Conservation (phyloP, 2,329 filamentous ascomycete species). For the Cladosporium sp. region DNA sequence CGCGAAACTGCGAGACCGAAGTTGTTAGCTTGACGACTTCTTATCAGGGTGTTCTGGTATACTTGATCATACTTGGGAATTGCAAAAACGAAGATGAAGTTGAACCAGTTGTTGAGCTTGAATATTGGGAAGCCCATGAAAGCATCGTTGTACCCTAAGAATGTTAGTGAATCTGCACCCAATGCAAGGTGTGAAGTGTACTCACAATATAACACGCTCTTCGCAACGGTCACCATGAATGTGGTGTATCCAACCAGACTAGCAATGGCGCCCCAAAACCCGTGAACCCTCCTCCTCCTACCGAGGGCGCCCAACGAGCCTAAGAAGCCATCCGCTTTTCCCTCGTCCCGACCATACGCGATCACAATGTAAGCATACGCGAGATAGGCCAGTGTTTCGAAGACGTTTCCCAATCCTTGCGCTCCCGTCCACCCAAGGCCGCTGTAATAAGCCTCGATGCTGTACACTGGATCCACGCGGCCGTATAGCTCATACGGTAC, state of each 20-base stretch:
- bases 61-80: constrained; percentile 60
- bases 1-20: constrained; percentile 48
- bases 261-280: constrained; percentile 55
- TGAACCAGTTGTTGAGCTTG: constrained; percentile 8
- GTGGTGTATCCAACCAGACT: constrained; percentile 60
- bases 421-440: constrained; percentile 75
- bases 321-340: constrained; percentile 39
- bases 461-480: constrained; percentile 77
- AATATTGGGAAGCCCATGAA: constrained; percentile 31
- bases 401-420: constrained; percentile 67
- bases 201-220: constrained; percentile 65
- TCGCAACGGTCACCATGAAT: constrained; percentile 65
- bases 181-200: not conserved
- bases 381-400: constrained; percentile 67
- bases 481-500: constrained; percentile 79
- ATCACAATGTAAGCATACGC: constrained; percentile 61
- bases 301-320: constrained; percentile 50
- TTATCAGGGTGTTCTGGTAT: constrained; percentile 17
- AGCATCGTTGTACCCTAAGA: constrained; percentile 57
- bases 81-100: constrained; percentile 60
- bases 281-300: constrained; percentile 53
- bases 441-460: constrained; percentile 68
- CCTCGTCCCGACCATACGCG: constrained; percentile 40
- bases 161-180: not conserved
- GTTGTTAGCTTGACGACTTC: constrained; percentile 27